Evolutionary conservation across 805 yeast species (phyloP).

Genomic region (Scheffersomyces lignosus): DNA sequence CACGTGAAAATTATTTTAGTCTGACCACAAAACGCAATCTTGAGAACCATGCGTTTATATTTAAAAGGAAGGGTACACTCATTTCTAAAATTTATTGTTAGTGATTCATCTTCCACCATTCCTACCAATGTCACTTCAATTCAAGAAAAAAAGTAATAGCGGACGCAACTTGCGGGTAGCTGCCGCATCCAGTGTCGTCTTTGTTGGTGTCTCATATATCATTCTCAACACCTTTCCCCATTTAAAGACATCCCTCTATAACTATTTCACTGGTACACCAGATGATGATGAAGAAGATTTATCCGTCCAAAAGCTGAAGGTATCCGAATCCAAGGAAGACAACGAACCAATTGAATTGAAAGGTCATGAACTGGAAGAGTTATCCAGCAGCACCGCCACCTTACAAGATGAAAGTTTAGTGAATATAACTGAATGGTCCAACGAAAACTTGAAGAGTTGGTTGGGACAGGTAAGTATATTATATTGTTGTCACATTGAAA

Average conservation of each 20-base stretch:
- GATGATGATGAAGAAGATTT: conserved; percentile 10
- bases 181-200: conserved; percentile 40
- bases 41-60: too few species aligned
- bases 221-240: conserved; percentile 53
- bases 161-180: conserved; percentile 14
- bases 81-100: too few species aligned
- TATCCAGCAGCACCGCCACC: too few species aligned
- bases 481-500: not conserved
- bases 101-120: too few species aligned
- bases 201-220: conserved; percentile 43
- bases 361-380: too few species aligned
- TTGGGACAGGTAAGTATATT: conserved; percentile 37
- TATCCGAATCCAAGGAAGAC: conserved; percentile 15
- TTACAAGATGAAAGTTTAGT: conserved; percentile 15
- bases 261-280: conserved; percentile 20
- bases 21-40: too few species aligned
- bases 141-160: conserved; percentile 11
- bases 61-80: too few species aligned
- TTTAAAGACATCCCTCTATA: conserved; percentile 27
- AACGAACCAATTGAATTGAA: conserved; percentile 24
- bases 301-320: conserved; percentile 3
- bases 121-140: conserved; percentile 24
- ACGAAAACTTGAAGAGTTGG: conserved; percentile 35
- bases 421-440: conserved; percentile 35
- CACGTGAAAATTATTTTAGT: too few species aligned